phyloP scores from a whole-genome alignment of 2,329 filamentous ascomycete genomes.

The Seiridium cupressi region DNA sequence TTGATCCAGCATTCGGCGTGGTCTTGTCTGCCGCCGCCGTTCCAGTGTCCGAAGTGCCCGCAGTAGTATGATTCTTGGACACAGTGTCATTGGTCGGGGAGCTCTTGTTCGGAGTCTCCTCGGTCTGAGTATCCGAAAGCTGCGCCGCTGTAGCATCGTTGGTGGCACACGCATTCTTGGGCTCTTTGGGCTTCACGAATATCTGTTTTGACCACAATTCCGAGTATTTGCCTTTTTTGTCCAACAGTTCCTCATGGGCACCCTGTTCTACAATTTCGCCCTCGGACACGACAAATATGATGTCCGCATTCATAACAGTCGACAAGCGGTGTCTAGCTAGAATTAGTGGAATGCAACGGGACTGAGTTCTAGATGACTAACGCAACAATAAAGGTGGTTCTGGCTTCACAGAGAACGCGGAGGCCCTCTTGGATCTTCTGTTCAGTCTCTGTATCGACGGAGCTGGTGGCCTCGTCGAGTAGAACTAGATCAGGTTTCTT shows the following conservation, averaged over 20 bases:
- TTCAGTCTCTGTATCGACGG: slow-evolving; percentile 70
- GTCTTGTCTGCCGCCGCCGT: no score
- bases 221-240: slow-evolving; percentile 59
- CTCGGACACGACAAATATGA: slow-evolving; percentile 63
- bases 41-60: no score
- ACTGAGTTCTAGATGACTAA: slow-evolving; percentile 30
- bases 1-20: neutral
- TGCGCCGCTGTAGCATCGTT: neutral
- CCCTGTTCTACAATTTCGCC: slow-evolving; percentile 65
- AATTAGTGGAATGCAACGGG: slow-evolving; percentile 12
- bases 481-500: slow-evolving; percentile 74
- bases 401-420: slow-evolving; percentile 53
- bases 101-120: no score
- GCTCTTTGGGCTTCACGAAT: slow-evolving; percentile 49
- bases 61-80: neutral
- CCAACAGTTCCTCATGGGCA: slow-evolving; percentile 57
- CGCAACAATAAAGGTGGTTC: slow-evolving; percentile 68
- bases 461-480: slow-evolving; percentile 76
- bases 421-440: slow-evolving; percentile 65
- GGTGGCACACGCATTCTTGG: slow-evolving; percentile 15
- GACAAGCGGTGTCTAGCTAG: slow-evolving; percentile 60
- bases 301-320: slow-evolving; percentile 68
- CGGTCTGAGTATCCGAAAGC: no score
- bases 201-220: slow-evolving; percentile 65
- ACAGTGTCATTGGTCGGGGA: neutral